Evolutionary conservation across 352 stramenopile genomes (phyloP), one percentile per base, ranked within the genome.

Genomic region (Peronospora farinosa): DNA sequence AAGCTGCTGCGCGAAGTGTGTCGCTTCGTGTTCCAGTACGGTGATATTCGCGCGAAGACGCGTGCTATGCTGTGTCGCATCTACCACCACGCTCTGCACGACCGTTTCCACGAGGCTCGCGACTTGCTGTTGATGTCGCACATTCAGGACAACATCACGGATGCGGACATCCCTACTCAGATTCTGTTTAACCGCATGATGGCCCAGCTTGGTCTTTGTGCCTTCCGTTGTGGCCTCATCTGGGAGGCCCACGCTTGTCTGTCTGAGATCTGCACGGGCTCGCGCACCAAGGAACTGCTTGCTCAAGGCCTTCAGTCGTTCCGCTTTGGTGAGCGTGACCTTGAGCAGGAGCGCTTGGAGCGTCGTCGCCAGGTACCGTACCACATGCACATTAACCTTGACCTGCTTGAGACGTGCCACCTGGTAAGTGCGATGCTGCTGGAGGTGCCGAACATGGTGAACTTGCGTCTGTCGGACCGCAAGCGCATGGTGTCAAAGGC

Each of bases 341-440:
- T 89, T 5, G 95, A 98, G 60, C 88, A 98, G 72, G 96, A 99
- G 71, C 97, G 97, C 47, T 78, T 95, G 7, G 96, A 99, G 67
- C 95, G 95, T 47, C 90, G 97, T 69, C 83, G 97, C 37, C 92
- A 98, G 63, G 82, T 98, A 48, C 96, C 96, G 27, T 99, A 98
- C 78, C 96, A 99, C 76, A 97, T 98, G 88, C 96, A 99, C 77
- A 98, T 99, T 65, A 99, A 98, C 69, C 72, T 98, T 15, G 97
- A 99, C 63, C 63, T 99, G 54, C 75, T 99, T 28, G 97, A 99
- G 67, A 95, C 89, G 48, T 97, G 88, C 67, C 96, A 99, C 74
- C 77, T 99, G 30, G 97, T 98, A 33, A 95, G 83, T 58, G 96
- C 96, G 32, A 99, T 99, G 96, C 84, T 99, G 35, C 79, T 99